Evolutionary conservation across 768 basidiomycete species (phyloP).

Genomic region (Lyophyllum shimeji): DNA sequence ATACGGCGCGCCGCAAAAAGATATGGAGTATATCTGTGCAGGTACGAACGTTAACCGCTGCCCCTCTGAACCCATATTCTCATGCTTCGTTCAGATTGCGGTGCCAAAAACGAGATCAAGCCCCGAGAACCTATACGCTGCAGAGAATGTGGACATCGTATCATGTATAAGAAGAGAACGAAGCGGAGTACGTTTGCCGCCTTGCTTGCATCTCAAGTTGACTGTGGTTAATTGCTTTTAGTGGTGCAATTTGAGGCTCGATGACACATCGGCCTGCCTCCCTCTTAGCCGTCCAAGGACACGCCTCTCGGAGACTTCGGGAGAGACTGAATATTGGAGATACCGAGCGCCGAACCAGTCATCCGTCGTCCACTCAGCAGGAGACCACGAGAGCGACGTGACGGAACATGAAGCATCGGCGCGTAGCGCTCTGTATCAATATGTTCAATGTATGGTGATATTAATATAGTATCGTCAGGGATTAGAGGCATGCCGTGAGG

Average conservation of each 20-base stretch:
- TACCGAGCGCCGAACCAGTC: not conserved
- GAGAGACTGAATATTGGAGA: not conserved
- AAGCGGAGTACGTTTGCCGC: constrained; percentile 70
- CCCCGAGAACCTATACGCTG: constrained; percentile 93
- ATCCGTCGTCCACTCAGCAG: not conserved
- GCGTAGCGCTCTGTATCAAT: constrained; percentile 6
- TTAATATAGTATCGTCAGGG: constrained; percentile 1
- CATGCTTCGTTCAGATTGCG: constrained; percentile 64
- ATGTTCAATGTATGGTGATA: not conserved
- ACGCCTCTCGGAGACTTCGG: not conserved
- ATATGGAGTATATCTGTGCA: constrained; percentile 88
- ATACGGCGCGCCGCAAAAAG: constrained; percentile 44
- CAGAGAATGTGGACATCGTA: constrained; percentile 94
- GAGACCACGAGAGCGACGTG: not conserved
- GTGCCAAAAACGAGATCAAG: constrained; percentile 89
- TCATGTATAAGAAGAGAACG: constrained; percentile 98
- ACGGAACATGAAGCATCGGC: not conserved
- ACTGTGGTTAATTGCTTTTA: constrained; percentile 23
- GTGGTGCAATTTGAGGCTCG: constrained; percentile 89
- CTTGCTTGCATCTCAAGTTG: constrained; percentile 1
- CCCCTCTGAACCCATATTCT: constrained; percentile 1
- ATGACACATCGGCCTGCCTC: constrained; percentile 29
- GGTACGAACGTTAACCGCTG: constrained; percentile 43
- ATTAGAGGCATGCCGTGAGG: not conserved
- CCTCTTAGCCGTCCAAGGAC: not conserved